A percentile compares a stretch with the other conserved stretches of the same genome.
These are phyloP conservation scores for Eucalyptus curtisii DNA, from an alignment of 345 rosid genomes.

Conservation along the genomic window DNA sequence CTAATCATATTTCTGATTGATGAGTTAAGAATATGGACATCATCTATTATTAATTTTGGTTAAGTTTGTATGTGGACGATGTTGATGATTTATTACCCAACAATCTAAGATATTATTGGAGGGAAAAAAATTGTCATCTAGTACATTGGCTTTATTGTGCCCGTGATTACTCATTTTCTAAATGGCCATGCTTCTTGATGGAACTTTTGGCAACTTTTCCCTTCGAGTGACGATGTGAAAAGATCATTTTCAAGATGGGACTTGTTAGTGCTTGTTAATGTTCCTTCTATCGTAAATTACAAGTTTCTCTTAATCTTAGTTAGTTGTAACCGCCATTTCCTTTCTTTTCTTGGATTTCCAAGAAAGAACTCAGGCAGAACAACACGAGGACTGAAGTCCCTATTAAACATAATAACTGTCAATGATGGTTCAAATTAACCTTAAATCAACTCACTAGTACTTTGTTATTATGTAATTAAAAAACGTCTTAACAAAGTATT, in stretches of 20 bases:
- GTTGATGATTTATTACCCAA: background rate
- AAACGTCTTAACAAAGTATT: background rate
- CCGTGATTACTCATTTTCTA: background rate
- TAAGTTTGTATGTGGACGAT: background rate
- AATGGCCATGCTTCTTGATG: background rate
- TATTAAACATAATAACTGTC: background rate
- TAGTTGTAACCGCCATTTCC: background rate
- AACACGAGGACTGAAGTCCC: background rate
- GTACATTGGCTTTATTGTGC: background rate
- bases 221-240: background rate
- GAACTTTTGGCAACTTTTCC: background rate
- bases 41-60: background rate
- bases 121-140: background rate
- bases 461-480: background rate
- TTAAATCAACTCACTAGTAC: background rate
- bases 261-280: background rate
- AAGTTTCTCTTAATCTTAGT: background rate
- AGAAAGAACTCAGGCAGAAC: background rate
- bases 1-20: rapidly evolving
- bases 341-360: background rate
- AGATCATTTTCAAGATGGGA: background rate
- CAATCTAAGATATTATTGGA: background rate
- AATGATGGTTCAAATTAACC: background rate
- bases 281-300: background rate
- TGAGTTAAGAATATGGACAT: background rate